Evolutionary conservation across 495 filamentous ascomycete species (phyloP), one percentile per base, ranked within the genome.

Genomic region (Xylaria castorea): DNA sequence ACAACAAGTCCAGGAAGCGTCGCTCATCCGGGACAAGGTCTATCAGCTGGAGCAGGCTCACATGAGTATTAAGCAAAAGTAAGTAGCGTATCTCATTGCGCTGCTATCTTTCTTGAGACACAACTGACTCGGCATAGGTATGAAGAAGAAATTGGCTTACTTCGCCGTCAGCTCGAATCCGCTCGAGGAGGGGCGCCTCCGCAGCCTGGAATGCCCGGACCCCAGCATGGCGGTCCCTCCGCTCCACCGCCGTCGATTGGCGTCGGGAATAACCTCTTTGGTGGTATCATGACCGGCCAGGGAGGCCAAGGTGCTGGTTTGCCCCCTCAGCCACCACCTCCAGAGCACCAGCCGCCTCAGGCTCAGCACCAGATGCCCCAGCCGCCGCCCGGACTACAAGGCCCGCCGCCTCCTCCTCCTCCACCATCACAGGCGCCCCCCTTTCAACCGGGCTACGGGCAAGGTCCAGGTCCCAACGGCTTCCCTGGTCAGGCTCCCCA

Each of bases 241-340:
- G 94, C 95, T 80, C 93, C 92, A 38, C 93, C 94, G 42, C 94
- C 94, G 57, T 87, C 92, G 36, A 91, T 99, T 80, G 94, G 94
- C n/a, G 92, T 96, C 79, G 94, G 96, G 34, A 94, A 90, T 80
- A 95, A 97, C 80, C 86, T 98, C 50, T 98, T 99, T 78, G 92
- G 94, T 74, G 94, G 93, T 32, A 97, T 99, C 75, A 98, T 99
- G 93, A 88, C 96, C 72, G 95, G 95, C 70, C 92, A 91, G 81
- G 92, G 91, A 78, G 91, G 90, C 76, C 94, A 94, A 85, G 94
- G 92, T 72, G 90, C 88, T 18, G 93, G 94, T 71, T 91, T 92
- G 74, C 92, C 97, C 78, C 94, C 94, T 68, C 96, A 95, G 77
- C 94, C 93, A 11, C 90, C 90, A 77, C 87, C 89, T 73, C 84